These are phyloP conservation scores for Blastomyces parvus DNA, from an alignment of 2,329 filamentous ascomycete species.

Conservation along the genomic window DNA sequence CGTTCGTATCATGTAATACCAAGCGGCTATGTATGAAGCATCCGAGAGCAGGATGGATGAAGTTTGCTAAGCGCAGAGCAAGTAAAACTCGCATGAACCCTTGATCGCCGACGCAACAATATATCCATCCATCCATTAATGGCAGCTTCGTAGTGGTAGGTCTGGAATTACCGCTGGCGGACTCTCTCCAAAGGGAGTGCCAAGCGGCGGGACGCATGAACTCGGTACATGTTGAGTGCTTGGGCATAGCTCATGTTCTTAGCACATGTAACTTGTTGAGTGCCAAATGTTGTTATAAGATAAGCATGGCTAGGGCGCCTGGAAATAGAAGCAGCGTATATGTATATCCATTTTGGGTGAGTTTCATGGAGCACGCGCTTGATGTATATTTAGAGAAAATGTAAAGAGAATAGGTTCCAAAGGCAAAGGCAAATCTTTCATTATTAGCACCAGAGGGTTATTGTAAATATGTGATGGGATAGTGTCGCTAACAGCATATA, in stretches of 20 bases:
- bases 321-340: background rate
- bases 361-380: background rate
- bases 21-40: background rate
- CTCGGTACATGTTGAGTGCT: background rate
- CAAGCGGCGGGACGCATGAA: background rate
- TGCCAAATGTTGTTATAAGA: background rate
- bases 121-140: too few relatives aligned
- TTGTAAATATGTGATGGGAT: background rate
- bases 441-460: background rate
- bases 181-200: background rate
- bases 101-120: background rate
- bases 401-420: too few relatives aligned
- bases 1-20: background rate
- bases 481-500: too few relatives aligned
- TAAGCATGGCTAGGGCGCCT: background rate
- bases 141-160: too few relatives aligned
- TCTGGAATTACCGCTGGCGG: background rate
- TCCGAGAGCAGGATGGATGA: too few relatives aligned
- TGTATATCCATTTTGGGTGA: background rate
- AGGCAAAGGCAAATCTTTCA: too few relatives aligned
- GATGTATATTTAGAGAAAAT: background rate
- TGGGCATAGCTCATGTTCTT: background rate
- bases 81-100: background rate
- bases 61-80: too few relatives aligned
- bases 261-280: background rate